Base-by-base conservation (phyloP, 2,329 filamentous ascomycete species). In the Epichloe hybrida region DNA sequence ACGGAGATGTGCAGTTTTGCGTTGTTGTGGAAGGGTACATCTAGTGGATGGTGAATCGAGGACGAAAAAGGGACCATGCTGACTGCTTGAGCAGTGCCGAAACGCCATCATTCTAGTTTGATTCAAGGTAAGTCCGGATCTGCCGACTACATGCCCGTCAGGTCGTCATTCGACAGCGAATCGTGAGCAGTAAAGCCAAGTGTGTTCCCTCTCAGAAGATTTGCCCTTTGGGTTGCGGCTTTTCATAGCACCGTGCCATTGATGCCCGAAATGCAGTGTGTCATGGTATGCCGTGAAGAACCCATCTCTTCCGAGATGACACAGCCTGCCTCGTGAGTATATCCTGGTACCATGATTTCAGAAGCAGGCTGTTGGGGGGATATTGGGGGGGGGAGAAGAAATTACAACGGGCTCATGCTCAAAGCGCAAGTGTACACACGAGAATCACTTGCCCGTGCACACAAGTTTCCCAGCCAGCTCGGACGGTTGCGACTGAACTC, bases 281-380 rank as follows among this genome's bases (percentile, higher is more conserved):
- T 17, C 43, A 47, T 49, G 49, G 27, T 11, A 40, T 49, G 37
- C 45, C 49, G 46, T 38, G 41, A 36, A 20, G 45, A 42, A 46
- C 42, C 45, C 49, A 48, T 27, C 23, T 17, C 35, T 39, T 31
- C 37, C 23, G 12, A 40, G 3, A 48, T 40, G 37, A 34, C 46
- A 48, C 46, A 48, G 37, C 46, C 23, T 44, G 23, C 5, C 15
- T 31, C 23, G 15, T 7, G 23, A 31, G 39, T 17, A 12, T 17
- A 41, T 12, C 20, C 36, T 12, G 5, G n/a, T 38, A 38, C 6
- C 2, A 46, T 17, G 11, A 17, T 36, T 4, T 27, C 27, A 45
- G 31, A 45, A 31, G 12, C 21, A 27, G 20, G 21, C 21, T 31
- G 27, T 31, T 31, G 8, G 27, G 27, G 2, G 27, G 3, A 11